Evolutionary conservation across 2,329 filamentous ascomycete species (phyloP).

Genomic region (Colletotrichum destructivum): DNA sequence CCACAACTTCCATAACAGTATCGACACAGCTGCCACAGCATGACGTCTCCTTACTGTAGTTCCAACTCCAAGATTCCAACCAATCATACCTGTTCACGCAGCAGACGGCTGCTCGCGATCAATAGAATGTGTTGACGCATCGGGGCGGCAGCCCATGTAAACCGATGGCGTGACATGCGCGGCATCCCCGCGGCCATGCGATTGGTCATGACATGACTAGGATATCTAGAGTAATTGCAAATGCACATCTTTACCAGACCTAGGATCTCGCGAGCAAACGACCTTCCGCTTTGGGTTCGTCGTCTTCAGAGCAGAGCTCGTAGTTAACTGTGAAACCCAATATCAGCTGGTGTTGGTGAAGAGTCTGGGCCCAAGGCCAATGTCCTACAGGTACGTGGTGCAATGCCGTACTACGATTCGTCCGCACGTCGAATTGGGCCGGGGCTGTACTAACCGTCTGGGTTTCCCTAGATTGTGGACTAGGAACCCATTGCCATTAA

Average conservation of each 20-base stretch:
- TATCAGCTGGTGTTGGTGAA: no score
- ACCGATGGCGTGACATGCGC: background rate
- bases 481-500: slow-evolving; percentile 3
- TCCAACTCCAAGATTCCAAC: background rate
- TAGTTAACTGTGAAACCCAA: no score
- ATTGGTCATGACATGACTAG: background rate
- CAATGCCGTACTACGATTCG: no score
- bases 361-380: no score
- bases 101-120: background rate
- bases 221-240: no score
- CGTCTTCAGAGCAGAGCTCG: no score
- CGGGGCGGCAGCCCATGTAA: background rate
- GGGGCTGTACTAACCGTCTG: no score
- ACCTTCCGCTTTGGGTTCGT: background rate
- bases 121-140: background rate
- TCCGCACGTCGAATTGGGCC: no score
- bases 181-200: background rate
- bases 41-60: no score
- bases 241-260: background rate
- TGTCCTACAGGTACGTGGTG: no score
- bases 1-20: background rate
- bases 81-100: background rate
- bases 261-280: background rate
- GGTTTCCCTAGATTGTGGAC: background rate
- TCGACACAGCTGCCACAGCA: no score